phyloP scores from a whole-genome alignment of 345 rosid species.

The Eucalyptus marginata region DNA sequence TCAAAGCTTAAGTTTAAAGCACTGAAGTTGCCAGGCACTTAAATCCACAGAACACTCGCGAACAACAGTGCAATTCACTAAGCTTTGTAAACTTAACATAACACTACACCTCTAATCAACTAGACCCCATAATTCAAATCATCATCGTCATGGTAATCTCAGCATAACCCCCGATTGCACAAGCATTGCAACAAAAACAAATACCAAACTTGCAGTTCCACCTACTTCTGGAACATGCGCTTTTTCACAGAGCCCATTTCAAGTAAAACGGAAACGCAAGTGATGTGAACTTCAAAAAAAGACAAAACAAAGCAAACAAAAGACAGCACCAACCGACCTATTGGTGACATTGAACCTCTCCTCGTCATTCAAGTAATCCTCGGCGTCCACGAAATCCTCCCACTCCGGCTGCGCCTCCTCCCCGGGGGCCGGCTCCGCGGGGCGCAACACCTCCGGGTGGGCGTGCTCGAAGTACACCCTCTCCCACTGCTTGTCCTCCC shows the following conservation, averaged over 20 bases:
- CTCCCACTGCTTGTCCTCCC: conserved; percentile 85
- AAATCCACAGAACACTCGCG: neutral
- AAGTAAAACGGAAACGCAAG: neutral
- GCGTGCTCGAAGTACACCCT: conserved; percentile 44
- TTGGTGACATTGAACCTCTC: conserved; percentile 79
- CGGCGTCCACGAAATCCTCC: conserved; percentile 90
- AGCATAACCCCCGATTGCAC: neutral
- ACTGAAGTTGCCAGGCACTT: neutral
- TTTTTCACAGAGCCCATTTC: neutral
- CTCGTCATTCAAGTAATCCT: conserved; percentile 85
- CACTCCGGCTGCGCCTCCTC: conserved; percentile 71
- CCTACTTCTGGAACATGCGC: neutral
- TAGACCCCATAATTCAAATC: neutral
- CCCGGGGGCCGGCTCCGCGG: conserved; percentile 1
- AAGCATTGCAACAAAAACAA: neutral
- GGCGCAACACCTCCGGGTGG: conserved; percentile 33
- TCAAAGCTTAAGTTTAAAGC: neutral
- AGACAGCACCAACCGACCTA: conserved; percentile 44
- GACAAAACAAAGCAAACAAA: neutral
- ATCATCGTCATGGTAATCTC: neutral
- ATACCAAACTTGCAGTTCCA: neutral
- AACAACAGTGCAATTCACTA: neutral
- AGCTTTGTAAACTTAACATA: neutral
- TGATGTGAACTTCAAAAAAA: neutral
- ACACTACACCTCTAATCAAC: neutral